These are phyloP conservation scores for Ustulina deusta DNA, from an alignment of 2,329 filamentous ascomycete species.

Conservation along the genomic window DNA sequence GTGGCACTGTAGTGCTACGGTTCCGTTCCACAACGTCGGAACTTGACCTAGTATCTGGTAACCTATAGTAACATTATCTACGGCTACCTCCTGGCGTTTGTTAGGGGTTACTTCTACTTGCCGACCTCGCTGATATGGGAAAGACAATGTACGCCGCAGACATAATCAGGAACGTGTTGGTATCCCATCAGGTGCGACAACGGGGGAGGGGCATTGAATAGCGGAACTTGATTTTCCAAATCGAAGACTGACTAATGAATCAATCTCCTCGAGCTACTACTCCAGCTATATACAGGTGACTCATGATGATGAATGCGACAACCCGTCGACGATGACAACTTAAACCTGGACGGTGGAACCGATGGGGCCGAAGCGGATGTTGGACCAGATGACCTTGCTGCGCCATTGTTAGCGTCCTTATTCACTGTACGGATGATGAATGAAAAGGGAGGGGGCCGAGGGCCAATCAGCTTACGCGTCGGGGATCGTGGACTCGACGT, in stretches of 20 bases:
- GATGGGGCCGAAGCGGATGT: constrained; percentile 63
- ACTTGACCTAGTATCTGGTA: too few relatives aligned
- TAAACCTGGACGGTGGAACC: constrained; percentile 57
- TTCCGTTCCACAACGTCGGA: too few relatives aligned
- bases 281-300: constrained; percentile 33
- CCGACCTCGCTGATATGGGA: too few relatives aligned
- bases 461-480: constrained; percentile 50
- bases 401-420: constrained; percentile 28
- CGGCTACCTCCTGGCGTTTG: too few relatives aligned
- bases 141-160: too few relatives aligned
- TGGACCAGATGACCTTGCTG: constrained; percentile 61
- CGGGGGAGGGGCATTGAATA: not conserved
- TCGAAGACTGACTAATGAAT: constrained; percentile 11
- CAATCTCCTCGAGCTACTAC: constrained; percentile 7
- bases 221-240: not conserved
- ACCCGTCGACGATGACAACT: constrained; percentile 15
- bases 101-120: too few relatives aligned
- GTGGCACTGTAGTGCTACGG: too few relatives aligned
- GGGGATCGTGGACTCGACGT: constrained; percentile 58
- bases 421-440: not conserved
- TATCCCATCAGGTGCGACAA: not conserved
- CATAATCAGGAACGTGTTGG: too few relatives aligned
- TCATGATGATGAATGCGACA: constrained; percentile 16
- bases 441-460: not conserved
- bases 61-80: too few relatives aligned